Evolutionary conservation across 805 yeast genomes (phyloP).

Genomic region (Sugiyamaella floridensis): DNA sequence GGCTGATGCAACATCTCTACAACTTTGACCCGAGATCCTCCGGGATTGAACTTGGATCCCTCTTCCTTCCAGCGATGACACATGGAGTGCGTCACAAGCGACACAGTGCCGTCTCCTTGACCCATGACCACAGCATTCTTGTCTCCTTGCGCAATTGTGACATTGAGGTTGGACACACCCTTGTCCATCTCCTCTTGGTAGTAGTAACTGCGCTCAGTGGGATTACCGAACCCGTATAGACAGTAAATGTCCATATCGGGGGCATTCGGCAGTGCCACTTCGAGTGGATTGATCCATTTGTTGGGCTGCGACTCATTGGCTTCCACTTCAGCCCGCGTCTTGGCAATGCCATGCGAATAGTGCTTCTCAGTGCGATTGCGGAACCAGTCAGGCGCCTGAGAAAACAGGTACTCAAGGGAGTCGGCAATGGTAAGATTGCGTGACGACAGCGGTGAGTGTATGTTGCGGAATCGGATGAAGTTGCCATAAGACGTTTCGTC

Average conservation of each 20-base stretch:
- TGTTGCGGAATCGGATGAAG: conserved; percentile 58
- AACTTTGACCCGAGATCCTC: conserved; percentile 58
- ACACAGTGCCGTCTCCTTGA: conserved; percentile 96
- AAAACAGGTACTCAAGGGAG: conserved; percentile 59
- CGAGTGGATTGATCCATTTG: conserved; percentile 94
- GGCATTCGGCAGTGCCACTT: conserved; percentile 85
- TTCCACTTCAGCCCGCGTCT: conserved; percentile 48
- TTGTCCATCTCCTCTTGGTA: conserved; percentile 65
- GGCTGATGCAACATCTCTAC: conserved; percentile 95
- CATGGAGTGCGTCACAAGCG: conserved; percentile 77
- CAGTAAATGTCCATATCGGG: conserved; percentile 86
- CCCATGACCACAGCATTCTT: conserved; percentile 68
- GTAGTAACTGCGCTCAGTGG: conserved; percentile 88
- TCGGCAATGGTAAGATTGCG: conserved; percentile 57
- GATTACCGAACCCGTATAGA: conserved; percentile 94
- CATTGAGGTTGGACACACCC: conserved; percentile 46
- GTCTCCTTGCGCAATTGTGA: conserved; percentile 62
- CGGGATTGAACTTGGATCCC: conserved; percentile 67
- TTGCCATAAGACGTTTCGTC: conserved; percentile 52
- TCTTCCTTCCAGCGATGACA: conserved; percentile 84
- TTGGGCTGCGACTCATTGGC: conserved; percentile 62
- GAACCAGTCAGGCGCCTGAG: conserved; percentile 73
- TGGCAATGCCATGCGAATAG: conserved; percentile 75
- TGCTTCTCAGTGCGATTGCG: conserved; percentile 54
- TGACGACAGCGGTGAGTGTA: conserved; percentile 37